Evolutionary conservation across 371 early-diverging fungal species (phyloP), one percentile per base, ranked within the genome.

Genomic region (Actinomortierella wolfii): DNA sequence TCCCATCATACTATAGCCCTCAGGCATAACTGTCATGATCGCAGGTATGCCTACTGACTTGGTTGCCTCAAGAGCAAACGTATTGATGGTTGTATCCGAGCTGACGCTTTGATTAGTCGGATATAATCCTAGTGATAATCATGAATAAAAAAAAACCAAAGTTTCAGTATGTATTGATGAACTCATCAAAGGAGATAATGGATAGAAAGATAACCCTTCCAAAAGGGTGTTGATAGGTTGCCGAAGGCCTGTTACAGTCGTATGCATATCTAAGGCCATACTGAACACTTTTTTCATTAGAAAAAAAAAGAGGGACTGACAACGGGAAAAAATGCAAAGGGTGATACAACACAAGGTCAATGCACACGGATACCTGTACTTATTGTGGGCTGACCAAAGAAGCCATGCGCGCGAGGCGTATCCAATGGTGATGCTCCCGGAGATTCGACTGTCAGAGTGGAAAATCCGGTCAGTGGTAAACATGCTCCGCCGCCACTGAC

Each of bases 91-190:
- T 8, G 8, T 17, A 45, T 21, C 21, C 18, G 5, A 4, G 3
- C 21, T 4, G 15, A 45, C 17, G 17, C 17, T 15, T 45, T 49
- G 13, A 20, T 4, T 20, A 3, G 15, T 23, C 23, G 6, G 15
- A 13, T 25, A 6, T 49, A 20, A 46, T 3, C 21, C 5, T 25
- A 13, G 43, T 20, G 54, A 21, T 40, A 41, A 11, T 18, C 18
- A 54, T 9, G 21, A 43, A 34, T 13, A 54, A 52, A 59, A 44
- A 43, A 50, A 50, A 57, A 15, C 18, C 44, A 34, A 42, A 39
- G 49, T 49, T 44, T 43, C 24, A n/a, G 43, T 43, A 47, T 21
- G 28, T 52, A 29, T 20, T n/a, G n/a, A n/a, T n/a, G n/a, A n/a
- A n/a, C n/a, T n/a, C n/a, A n/a, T n/a, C n/a, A 45, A 55, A 43